These are phyloP conservation scores for Saccharum officinarum DNA, from an alignment of 176 grass and related monocot genomes.

Conservation along the genomic window DNA sequence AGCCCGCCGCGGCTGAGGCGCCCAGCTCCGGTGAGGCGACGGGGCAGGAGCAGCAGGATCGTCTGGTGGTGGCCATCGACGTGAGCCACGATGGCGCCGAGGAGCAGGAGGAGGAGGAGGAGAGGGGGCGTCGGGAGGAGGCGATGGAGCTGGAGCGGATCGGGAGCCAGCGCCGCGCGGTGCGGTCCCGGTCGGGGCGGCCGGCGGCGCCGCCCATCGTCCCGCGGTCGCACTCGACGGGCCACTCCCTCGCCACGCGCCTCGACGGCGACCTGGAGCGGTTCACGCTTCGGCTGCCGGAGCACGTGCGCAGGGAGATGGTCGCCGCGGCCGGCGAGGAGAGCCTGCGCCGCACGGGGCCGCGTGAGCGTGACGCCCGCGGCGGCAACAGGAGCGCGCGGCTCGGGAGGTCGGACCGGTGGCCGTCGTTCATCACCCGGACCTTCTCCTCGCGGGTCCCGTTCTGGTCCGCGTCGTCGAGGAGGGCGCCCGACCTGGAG, in stretches of 20 bases:
- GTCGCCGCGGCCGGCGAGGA: conserved; percentile 42
- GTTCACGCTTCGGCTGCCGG: conserved; percentile 81
- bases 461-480: conserved; percentile 57
- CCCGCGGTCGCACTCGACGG: conserved; percentile 82
- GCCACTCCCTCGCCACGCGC: conserved; percentile 52
- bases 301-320: conserved; percentile 64
- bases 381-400: conserved; percentile 43
- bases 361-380: not conserved
- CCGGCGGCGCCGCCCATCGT: conserved; percentile 38
- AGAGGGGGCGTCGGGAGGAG: conserved; percentile 24
- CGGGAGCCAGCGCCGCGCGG: conserved; percentile 66
- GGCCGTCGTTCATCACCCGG: conserved; percentile 77
- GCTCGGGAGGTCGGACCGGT: conserved; percentile 53
- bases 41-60: not conserved
- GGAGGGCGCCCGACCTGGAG: conserved; percentile 22
- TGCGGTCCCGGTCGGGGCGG: conserved; percentile 49
- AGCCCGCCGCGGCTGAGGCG: not conserved
- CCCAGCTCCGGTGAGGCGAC: not conserved
- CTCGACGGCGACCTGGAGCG: conserved; percentile 51
- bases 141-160: conserved; percentile 74
- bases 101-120: not conserved
- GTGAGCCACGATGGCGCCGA: not conserved
- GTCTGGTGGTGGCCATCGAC: conserved; percentile 39
- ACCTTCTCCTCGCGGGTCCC: conserved; percentile 66
- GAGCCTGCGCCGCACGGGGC: conserved; percentile 42